These are phyloP conservation scores for Casaregolazyma suthepensis DNA, from an alignment of 1,139 yeast species.

Conservation along the genomic window DNA sequence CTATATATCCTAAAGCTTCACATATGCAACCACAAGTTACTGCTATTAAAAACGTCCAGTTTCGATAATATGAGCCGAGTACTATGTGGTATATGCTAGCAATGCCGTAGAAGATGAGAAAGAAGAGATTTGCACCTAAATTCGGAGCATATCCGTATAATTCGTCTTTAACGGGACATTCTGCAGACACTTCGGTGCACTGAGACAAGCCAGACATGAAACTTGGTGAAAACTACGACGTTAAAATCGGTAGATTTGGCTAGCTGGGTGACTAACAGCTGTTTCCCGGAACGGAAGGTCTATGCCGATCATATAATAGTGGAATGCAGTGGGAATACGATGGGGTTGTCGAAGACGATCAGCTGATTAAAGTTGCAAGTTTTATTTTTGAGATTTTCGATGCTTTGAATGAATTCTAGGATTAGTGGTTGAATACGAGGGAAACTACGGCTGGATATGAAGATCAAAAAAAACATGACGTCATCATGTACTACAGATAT, in stretches of 20 bases:
- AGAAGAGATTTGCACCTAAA: slow-evolving; percentile 44
- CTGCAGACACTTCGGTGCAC: not conserved
- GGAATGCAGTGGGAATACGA: too few species aligned
- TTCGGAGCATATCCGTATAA: slow-evolving; percentile 41
- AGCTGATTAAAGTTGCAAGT: too few species aligned
- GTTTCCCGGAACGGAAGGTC: not conserved
- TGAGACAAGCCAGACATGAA: not conserved
- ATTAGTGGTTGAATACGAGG: too few species aligned
- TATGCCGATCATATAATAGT: not conserved
- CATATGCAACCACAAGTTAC: not conserved
- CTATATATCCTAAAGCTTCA: not conserved
- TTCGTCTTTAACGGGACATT: not conserved
- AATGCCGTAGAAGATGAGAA: slow-evolving; percentile 44
- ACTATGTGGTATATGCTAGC: slow-evolving; percentile 37
- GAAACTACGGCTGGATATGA: too few species aligned
- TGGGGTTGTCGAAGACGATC: too few species aligned
- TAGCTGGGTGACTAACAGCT: not conserved
- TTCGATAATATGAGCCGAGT: slow-evolving; percentile 44
- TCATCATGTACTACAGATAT: too few species aligned
- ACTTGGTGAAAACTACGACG: not conserved
- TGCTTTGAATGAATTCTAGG: too few species aligned
- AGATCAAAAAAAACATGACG: too few species aligned
- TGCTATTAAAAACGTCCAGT: slow-evolving; percentile 69
- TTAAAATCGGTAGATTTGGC: not conserved
- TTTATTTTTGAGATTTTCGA: too few species aligned